phyloP scores from a whole-genome alignment of 768 basidiomycete species.

The Amanita rimosa region DNA sequence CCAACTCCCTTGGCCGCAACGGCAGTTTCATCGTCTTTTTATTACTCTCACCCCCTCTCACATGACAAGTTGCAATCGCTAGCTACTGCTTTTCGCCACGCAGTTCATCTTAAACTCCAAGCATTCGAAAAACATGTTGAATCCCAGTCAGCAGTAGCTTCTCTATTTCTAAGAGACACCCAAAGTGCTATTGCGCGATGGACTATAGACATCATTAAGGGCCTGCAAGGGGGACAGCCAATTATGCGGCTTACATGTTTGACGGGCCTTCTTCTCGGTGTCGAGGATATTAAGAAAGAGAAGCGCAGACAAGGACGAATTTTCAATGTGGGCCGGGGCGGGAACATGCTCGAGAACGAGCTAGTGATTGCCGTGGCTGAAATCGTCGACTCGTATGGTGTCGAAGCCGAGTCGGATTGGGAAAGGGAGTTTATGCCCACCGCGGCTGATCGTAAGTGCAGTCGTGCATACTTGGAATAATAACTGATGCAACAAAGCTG shows the following conservation, averaged over 20 bases:
- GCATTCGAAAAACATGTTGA: conserved; percentile 23
- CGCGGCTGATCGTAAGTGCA: conserved; percentile 11
- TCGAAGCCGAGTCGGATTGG: conserved; percentile 32
- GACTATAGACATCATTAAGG: conserved; percentile 39
- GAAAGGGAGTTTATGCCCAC: conserved; percentile 56
- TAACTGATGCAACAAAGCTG: conserved; percentile 15
- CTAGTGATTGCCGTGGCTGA: conserved; percentile 62
- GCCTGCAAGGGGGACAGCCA: conserved; percentile 56
- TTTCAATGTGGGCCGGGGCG: conserved; percentile 18
- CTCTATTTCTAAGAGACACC: conserved; percentile 25
- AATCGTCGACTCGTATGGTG: conserved; percentile 39
- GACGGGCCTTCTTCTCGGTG: conserved; percentile 52
- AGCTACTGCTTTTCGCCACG: conserved; percentile 47
- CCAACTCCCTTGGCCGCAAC: conserved; percentile 50
- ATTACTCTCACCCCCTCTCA: conserved; percentile 30
- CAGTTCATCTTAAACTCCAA: conserved; percentile 40
- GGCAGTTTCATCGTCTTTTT: conserved; percentile 44
- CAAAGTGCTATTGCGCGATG: conserved; percentile 36
- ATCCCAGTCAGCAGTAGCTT: conserved; percentile 20
- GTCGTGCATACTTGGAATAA: neutral
- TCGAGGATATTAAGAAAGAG: conserved; percentile 38
- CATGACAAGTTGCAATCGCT: conserved; percentile 38
- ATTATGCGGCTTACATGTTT: conserved; percentile 50
- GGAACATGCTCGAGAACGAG: conserved; percentile 48
- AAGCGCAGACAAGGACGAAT: conserved; percentile 15